Evolutionary conservation across 75 land plant genomes (phyloP).

Genomic region (Gnetum montanum): DNA sequence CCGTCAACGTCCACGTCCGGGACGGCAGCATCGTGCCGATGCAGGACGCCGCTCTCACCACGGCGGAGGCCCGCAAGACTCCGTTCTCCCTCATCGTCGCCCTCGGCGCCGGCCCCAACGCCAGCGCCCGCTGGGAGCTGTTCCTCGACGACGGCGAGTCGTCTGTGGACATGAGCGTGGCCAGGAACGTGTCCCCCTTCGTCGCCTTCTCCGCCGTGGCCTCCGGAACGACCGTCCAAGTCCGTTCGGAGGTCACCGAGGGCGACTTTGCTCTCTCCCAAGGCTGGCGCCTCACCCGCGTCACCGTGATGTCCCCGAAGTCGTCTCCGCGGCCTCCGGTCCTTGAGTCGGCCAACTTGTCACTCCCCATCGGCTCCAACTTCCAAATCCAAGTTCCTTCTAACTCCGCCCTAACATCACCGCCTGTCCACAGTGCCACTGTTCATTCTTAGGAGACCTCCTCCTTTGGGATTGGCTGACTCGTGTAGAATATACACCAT

Average conservation of each 20-base stretch:
- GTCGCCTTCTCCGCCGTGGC: constrained; percentile 35
- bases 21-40: constrained; percentile 55
- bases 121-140: constrained; percentile 15
- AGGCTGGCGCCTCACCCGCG: constrained; percentile 32
- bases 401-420: too few relatives aligned
- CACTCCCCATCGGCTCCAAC: too few relatives aligned
- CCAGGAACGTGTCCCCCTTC: constrained; percentile 34
- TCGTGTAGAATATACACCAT: too few relatives aligned
- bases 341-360: too few relatives aligned
- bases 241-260: constrained; percentile 37
- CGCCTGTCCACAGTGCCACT: too few relatives aligned
- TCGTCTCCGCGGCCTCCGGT: too few relatives aligned
- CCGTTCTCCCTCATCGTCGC: constrained; percentile 48
- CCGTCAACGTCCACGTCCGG: constrained; percentile 58
- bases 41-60: constrained; percentile 54
- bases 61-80: constrained; percentile 44
- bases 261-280: constrained; percentile 47
- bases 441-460: too few relatives aligned
- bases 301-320: constrained; percentile 38
- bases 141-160: constrained; percentile 30
- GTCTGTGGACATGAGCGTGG: constrained; percentile 20
- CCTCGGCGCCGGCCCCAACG: constrained; percentile 6
- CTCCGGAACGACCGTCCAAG: constrained; percentile 9
- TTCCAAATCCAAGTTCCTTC: too few relatives aligned
- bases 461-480: too few relatives aligned